Conservation (phyloP, 2,329 filamentous ascomycete genomes). For the Clonostachys sp. region DNA sequence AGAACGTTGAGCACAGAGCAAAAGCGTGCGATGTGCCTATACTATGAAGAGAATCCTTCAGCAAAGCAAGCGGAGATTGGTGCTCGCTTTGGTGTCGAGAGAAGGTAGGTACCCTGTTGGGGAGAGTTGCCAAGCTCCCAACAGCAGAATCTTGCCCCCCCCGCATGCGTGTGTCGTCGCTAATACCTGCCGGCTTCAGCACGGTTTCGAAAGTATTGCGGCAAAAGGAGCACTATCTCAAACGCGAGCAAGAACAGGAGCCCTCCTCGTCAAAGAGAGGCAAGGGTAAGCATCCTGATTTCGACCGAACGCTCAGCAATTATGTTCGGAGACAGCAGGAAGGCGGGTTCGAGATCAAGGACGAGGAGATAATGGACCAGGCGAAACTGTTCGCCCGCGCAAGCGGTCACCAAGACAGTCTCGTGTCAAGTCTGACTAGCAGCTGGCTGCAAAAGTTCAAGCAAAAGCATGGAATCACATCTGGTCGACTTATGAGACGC, state of each 20-base stretch:
- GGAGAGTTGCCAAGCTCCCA: too few relatives aligned
- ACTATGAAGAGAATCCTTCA: constrained; percentile 83
- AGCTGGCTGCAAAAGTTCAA: constrained; percentile 96
- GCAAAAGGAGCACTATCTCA: constrained; percentile 91
- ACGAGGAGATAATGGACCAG: constrained; percentile 81
- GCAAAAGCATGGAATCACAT: constrained; percentile 64
- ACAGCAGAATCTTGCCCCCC: background rate
- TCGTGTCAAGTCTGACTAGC: constrained; percentile 65
- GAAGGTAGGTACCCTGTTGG: constrained; percentile 63
- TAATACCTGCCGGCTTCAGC: constrained; percentile 39
- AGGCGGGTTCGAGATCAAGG: constrained; percentile 68
- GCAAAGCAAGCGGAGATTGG: constrained; percentile 97
- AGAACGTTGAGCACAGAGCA: constrained; percentile 91
- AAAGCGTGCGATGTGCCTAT: constrained; percentile 88
- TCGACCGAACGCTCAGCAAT: constrained; percentile 83
- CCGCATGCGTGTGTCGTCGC: background rate
- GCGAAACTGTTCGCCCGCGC: constrained; percentile 76
- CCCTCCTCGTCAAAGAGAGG: constrained; percentile 58
- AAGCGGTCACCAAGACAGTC: constrained; percentile 62
- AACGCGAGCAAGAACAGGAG: constrained; percentile 65
- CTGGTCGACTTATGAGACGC: constrained; percentile 40
- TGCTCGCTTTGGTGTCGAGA: constrained; percentile 88
- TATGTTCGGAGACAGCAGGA: constrained; percentile 82
- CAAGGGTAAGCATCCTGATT: constrained; percentile 84
- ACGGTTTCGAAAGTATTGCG: constrained; percentile 98